Base-by-base conservation (phyloP, 2,329 filamentous ascomycete species). In the Aciculosporium take region DNA sequence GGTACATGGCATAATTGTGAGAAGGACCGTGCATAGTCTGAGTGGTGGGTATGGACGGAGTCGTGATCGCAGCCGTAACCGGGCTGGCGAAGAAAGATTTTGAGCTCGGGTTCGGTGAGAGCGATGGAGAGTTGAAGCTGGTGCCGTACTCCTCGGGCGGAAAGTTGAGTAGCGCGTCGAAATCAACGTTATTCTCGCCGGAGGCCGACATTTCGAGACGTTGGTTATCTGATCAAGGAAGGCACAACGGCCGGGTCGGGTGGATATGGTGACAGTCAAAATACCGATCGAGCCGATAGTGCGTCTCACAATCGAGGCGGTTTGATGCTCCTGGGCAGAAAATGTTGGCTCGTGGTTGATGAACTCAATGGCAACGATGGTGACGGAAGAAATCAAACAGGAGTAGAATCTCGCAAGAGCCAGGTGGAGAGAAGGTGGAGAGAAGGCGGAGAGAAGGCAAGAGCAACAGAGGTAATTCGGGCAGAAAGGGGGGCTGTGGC, bases 1-100 rank as follows among this genome's bases (percentile, higher is more conserved):
- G 84, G 68, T 95, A 93, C 56, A 85, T 79, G 55, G 87, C 84
- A 69, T 96, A 96, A 63, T 94, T 85, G 66, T 95, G 88, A 61
- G 86, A 94, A 7, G 91, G 89, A 28, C 79, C 84, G 37, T 77
- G 79, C 55, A 88, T 75, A 17, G 71, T 76, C 25, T 74, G 71
- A 46, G 68, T 64, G 7, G 72, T 61, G 15, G 74, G 60, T 44
- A 79, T 60, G 28, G 68, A 63, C n/a, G 74, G 71, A 5, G 75
- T 69, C 42, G 69, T 65, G 33, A 72, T 63, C 40, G 72, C 69
- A 47, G 68, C 64, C 5, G 72, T 63, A 7, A 71, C 57, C 7
- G 73, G 66, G 49, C 66, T 69, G 34, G 66, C 59, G 50, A 76
- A 75, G 25, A 68, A 61, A 27, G 64, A 60, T 62, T 74, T 81